phyloP scores from a whole-genome alignment of 1,139 yeast genomes.

The Sugiyamaella sp. region DNA sequence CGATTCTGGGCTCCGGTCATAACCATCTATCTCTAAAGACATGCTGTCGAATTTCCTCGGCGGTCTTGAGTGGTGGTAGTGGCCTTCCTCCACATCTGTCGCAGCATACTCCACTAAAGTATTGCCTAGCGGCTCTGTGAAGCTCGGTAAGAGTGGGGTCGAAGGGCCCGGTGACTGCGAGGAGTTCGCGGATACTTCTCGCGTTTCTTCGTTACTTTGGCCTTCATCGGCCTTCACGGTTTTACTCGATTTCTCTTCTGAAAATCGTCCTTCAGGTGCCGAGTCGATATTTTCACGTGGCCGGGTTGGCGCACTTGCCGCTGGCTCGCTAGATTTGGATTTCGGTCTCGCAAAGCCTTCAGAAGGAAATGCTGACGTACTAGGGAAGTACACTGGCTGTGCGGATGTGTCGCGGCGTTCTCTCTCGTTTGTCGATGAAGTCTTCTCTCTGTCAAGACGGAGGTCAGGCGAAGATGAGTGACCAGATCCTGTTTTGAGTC shows the following conservation, averaged over 20 bases:
- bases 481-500: conserved; percentile 5
- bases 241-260: not conserved
- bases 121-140: conserved; percentile 22
- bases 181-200: not conserved
- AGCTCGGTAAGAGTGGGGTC: not conserved
- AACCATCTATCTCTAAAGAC: conserved; percentile 4
- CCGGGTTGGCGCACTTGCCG: too few relatives aligned
- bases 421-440: not conserved
- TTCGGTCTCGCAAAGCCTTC: conserved; percentile 15
- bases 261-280: not conserved
- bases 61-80: not conserved
- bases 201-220: not conserved
- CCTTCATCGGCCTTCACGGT: not conserved
- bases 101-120: conserved; percentile 24
- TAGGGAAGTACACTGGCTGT: not conserved
- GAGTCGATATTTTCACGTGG: too few relatives aligned
- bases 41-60: conserved; percentile 6
- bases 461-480: conserved; percentile 16
- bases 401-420: conserved; percentile 2
- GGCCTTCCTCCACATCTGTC: conserved; percentile 19
- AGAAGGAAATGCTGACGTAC: conserved; percentile 18
- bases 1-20: not conserved
- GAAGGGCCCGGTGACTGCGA: not conserved
- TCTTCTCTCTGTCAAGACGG: not conserved
- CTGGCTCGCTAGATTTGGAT: too few relatives aligned